These are phyloP conservation scores for Colletotrichum tanaceti DNA, from an alignment of 2,329 filamentous ascomycete genomes.

Conservation along the genomic window DNA sequence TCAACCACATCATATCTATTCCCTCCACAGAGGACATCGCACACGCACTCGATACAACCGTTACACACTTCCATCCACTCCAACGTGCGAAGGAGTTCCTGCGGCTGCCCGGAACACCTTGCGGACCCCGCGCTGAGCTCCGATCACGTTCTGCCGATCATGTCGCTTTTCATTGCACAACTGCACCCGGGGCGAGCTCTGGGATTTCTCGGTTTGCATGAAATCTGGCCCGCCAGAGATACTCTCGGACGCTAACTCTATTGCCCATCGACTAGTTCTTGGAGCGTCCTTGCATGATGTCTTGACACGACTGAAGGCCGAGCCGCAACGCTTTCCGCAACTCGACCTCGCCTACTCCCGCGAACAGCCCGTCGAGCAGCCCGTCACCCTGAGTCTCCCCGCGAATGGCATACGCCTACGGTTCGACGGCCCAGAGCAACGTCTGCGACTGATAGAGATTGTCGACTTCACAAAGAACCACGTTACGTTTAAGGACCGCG, in stretches of 20 bases:
- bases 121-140: conserved; percentile 35
- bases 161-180: conserved; percentile 68
- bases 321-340: conserved; percentile 83
- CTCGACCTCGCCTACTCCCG: conserved; percentile 86
- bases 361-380: conserved; percentile 77
- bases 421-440: conserved; percentile 94
- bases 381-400: conserved; percentile 80
- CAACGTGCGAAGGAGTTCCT: conserved; percentile 4
- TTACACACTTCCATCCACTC: not conserved
- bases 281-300: conserved; percentile 93
- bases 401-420: conserved; percentile 89
- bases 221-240: conserved; percentile 32
- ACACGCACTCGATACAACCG: conserved; percentile 10
- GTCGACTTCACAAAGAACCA: conserved; percentile 88
- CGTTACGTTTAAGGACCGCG: conserved; percentile 82
- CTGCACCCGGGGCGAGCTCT: conserved; percentile 74
- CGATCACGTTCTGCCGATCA: conserved; percentile 43
- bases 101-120: conserved; percentile 28
- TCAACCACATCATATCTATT: not conserved
- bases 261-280: conserved; percentile 68
- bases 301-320: conserved; percentile 86
- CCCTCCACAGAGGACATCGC: not conserved
- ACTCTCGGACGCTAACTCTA: conserved; percentile 39
- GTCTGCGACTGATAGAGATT: conserved; percentile 90
- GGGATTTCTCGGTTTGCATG: conserved; percentile 65